These are phyloP conservation scores for Solanum corneliomulleri DNA, from an alignment of 257 asterid species.

Conservation along the genomic window DNA sequence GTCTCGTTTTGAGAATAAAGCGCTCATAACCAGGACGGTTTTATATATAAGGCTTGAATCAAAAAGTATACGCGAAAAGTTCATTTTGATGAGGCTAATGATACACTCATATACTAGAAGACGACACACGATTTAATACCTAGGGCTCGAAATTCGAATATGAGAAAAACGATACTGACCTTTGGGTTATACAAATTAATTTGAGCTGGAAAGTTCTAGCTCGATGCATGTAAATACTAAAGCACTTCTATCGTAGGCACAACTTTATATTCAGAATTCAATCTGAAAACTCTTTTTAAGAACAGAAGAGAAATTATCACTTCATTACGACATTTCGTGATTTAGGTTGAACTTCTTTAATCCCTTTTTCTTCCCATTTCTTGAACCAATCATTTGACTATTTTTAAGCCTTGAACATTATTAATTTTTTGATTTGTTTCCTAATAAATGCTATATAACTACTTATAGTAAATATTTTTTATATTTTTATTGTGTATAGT, in stretches of 20 bases:
- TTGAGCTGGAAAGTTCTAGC: too few species aligned
- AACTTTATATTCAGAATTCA: not conserved
- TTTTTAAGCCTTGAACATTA: not conserved
- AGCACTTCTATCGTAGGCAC: not conserved
- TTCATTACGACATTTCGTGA: not conserved
- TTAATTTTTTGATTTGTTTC: not conserved
- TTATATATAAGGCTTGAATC: not conserved
- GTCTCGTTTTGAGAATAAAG: not conserved
- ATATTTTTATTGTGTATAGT: not conserved
- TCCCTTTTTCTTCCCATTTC: not conserved
- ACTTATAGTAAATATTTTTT: not conserved
- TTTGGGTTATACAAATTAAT: too few species aligned
- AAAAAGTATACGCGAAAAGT: not conserved
- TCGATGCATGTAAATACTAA: too few species aligned
- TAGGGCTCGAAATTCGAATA: accelerated
- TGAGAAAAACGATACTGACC: not conserved
- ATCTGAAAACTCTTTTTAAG: accelerated
- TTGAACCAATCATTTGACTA: not conserved
- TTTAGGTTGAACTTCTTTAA: not conserved
- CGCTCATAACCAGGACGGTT: accelerated
- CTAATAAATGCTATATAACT: not conserved
- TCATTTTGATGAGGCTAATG: not conserved
- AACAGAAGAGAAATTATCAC: not conserved
- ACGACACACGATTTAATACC: not conserved
- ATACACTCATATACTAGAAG: not conserved